Conservation (phyloP, 1,284 basidiomycete species). For the Puccinia polysora region DNA sequence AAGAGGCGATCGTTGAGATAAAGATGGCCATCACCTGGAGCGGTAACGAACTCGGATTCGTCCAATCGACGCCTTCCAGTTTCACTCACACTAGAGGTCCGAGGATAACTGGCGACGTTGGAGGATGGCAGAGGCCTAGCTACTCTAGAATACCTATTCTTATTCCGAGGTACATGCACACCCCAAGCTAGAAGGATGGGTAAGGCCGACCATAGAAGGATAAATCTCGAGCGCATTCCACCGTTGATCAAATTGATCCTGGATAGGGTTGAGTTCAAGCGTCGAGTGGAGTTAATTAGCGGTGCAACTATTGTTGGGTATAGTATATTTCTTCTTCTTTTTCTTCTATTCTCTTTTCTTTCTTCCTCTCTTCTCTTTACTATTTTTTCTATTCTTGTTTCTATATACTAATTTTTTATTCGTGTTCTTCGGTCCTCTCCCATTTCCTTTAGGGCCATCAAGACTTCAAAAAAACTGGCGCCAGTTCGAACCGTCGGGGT, state of each 20-base stretch:
- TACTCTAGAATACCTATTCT: background rate
- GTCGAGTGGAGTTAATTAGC: background rate
- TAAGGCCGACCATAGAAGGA: constrained; percentile 8
- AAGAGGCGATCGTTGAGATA: constrained; percentile 24
- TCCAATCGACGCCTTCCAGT: background rate
- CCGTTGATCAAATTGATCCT: background rate
- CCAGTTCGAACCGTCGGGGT: too few relatives aligned
- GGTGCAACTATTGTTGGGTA: background rate
- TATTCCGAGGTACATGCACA: background rate
- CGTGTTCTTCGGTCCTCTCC: too few relatives aligned
- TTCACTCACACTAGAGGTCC: background rate
- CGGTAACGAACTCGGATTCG: constrained; percentile 23
- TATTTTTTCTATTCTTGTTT: too few relatives aligned
- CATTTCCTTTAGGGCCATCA: too few relatives aligned
- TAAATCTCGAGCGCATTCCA: constrained; percentile 9
- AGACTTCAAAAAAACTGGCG: too few relatives aligned
- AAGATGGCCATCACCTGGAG: constrained; percentile 37
- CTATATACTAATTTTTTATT: too few relatives aligned
- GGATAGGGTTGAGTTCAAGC: background rate
- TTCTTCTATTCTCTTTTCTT: too few relatives aligned
- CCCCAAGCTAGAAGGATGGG: background rate
- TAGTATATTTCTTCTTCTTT: too few relatives aligned
- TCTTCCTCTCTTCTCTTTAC: too few relatives aligned
- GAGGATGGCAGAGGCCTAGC: background rate
- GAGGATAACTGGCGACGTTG: background rate